phyloP scores from a whole-genome alignment of 192 early-diverging fungal species.

The Umbelopsis vinacea region DNA sequence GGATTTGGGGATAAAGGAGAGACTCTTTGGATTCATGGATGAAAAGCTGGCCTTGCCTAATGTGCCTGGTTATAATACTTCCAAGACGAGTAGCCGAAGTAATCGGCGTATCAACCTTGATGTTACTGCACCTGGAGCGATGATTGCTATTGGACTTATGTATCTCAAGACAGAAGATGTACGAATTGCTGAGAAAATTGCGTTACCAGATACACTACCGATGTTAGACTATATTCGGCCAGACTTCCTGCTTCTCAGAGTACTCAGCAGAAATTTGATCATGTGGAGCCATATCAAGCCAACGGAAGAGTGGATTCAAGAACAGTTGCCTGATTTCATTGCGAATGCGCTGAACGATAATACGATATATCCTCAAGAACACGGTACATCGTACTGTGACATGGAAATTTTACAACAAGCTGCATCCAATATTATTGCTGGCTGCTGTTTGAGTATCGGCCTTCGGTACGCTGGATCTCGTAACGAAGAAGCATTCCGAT shows the following conservation, averaged over 20 bases:
- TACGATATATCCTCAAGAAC: not conserved
- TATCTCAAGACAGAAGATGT: constrained; percentile 81
- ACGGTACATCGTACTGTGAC: constrained; percentile 30
- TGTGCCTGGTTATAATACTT: constrained; percentile 64
- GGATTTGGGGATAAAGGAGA: constrained; percentile 63
- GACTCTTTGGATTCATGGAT: constrained; percentile 52
- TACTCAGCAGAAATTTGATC: constrained; percentile 73
- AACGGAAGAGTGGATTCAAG: constrained; percentile 64
- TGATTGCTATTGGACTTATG: constrained; percentile 83
- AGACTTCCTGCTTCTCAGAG: constrained; percentile 71
- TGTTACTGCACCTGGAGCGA: constrained; percentile 63
- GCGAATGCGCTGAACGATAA: constrained; percentile 27
- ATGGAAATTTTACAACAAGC: constrained; percentile 63
- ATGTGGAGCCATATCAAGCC: constrained; percentile 71
- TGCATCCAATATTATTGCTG: constrained; percentile 66
- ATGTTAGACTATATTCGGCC: constrained; percentile 74
- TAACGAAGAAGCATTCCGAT: constrained; percentile 50
- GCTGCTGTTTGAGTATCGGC: constrained; percentile 69
- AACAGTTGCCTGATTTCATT: constrained; percentile 67
- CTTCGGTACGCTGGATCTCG: constrained; percentile 70
- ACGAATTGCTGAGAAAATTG: constrained; percentile 66
- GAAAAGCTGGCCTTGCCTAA: constrained; percentile 44
- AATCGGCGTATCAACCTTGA: constrained; percentile 42
- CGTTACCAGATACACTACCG: constrained; percentile 57
- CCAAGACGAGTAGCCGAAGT: constrained; percentile 59